Conservation (phyloP, 1,284 basidiomycete genomes). For the Pseudozyma sp. region DNA sequence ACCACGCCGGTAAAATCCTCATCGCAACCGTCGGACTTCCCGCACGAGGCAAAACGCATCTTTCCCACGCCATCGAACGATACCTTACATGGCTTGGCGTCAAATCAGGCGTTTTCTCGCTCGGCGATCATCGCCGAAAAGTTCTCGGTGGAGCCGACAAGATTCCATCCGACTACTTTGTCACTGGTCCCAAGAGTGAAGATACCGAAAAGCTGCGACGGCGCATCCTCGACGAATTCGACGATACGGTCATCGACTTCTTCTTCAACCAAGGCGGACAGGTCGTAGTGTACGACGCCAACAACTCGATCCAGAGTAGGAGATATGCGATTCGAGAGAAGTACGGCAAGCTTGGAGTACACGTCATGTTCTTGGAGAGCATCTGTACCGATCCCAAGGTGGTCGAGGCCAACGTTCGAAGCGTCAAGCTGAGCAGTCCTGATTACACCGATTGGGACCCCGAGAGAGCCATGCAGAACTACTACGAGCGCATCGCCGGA, state of each 20-base stretch:
- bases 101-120: conserved; percentile 90
- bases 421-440: conserved; percentile 91
- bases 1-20: conserved; percentile 93
- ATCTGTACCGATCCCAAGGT: conserved; percentile 79
- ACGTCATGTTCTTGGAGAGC: conserved; percentile 84
- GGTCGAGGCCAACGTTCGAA: conserved; percentile 92
- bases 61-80: conserved; percentile 91
- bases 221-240: conserved; percentile 82
- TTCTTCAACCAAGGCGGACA: conserved; percentile 84
- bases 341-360: conserved; percentile 80
- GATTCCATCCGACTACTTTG: conserved; percentile 92
- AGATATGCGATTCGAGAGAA: conserved; percentile 82
- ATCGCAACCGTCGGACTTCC: conserved; percentile 91
- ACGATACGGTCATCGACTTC: conserved; percentile 87
- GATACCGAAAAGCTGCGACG: conserved; percentile 83
- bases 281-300: conserved; percentile 99
- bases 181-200: conserved; percentile 70
- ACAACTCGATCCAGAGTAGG: conserved; percentile 82
- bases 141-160: conserved; percentile 87
- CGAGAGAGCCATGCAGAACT: conserved; percentile 89
- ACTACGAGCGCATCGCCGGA: conserved; percentile 86
- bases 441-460: conserved; percentile 94
- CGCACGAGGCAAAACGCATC: conserved; percentile 89
- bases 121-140: conserved; percentile 93
- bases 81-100: conserved; percentile 98